Base-by-base conservation (phyloP, 1,139 yeast species). In the Diutina pseudorugosa region DNA sequence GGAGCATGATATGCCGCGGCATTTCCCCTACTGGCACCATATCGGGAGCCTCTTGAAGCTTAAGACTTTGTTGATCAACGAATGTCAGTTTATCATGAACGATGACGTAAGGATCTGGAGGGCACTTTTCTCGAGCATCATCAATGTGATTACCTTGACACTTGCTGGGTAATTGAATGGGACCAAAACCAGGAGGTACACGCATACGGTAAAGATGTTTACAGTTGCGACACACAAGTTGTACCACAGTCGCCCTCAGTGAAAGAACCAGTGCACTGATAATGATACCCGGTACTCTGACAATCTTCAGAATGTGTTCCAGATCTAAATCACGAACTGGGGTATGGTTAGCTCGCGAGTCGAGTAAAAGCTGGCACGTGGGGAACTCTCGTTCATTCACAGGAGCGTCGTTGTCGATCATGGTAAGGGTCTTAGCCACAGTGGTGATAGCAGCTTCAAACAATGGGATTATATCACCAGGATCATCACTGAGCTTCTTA, bases 21-120 rank as follows among this genome's bases (percentile, higher is more conserved):
- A 93, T 85, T 71, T 93, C 99, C 57, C 99, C 98, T 20, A 93
- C 96, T 1, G 98, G 99, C 1, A 93, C 98, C 85, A 88, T 86
- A 65, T 93, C 98, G 14, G 98, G 98, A 16, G 95, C 78, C 65
- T 93, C 99, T 66, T 93, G 99, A 53, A 94, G 75, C 65, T 94
- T 94, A 62, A 94, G 76, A 25, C 86, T 83, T 67, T 94, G 99
- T 65, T 94, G 98, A 67, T 94, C 98, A 54, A 93, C 85, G 65
- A 91, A 94, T 18, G 80, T 74, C 1, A 97, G 90, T 63, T 89
- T 87, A 65, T 93, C 98, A 66, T 93, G 98, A 44, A 89, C 93
- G 56, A 94, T 86, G 42, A 88, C 81, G 61, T 90, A 94, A 1
- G 99, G 98, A 60, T 93, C 96, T 19, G 83, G 78, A 2, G 95